Evolutionary conservation across 768 basidiomycete genomes (phyloP), one percentile per base, ranked within the genome.

Genomic region (Chlorophyllum brunneum): DNA sequence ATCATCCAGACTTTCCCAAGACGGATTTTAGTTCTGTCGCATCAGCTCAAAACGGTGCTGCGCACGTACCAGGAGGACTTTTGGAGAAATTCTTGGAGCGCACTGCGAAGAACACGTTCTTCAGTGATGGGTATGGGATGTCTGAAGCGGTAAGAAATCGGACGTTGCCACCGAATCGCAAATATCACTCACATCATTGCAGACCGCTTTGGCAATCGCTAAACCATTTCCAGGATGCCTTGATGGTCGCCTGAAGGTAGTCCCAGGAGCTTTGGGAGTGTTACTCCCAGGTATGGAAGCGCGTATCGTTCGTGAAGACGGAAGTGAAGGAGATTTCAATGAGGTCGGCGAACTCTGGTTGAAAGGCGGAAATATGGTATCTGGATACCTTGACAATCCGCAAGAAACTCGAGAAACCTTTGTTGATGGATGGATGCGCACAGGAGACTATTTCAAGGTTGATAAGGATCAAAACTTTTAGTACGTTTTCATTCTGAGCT

Each of bases 341-440:
- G 86, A 89, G 60, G 67, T 77, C 0, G 88, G 87, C 1, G 86
- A 91, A 58, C 66, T 90, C 2, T 81, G 76, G 67, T 59, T 89
- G 9, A 73, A 70, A 36, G 77, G 83, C 11, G 62, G 53, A 0
- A 84, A 79, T 55, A 63, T 88, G 24, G 77, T 80, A 1, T 61
- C 80, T 0, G 88, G 88, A 0, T 92, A 92, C 65, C 83, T 80
- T 78, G 78, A 81, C 36, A 85, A 90, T 60, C 75, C 80, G 41
- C 71, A 76, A 51, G 83, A 86, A 0, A 88, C 79, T 15, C 66
- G 67, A 45, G 78, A 79, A 57, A 82, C 85, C 1, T 92, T 90
- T 60, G 58, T 78, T 10, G 74, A 78, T 47, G 86, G 87, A 20
- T 92, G 89, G 89, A 58, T 92, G 23, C 74, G 71, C 46, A 91